Base-by-base conservation (phyloP, 2,329 filamentous ascomycete species). In the Fusarium compactum region DNA sequence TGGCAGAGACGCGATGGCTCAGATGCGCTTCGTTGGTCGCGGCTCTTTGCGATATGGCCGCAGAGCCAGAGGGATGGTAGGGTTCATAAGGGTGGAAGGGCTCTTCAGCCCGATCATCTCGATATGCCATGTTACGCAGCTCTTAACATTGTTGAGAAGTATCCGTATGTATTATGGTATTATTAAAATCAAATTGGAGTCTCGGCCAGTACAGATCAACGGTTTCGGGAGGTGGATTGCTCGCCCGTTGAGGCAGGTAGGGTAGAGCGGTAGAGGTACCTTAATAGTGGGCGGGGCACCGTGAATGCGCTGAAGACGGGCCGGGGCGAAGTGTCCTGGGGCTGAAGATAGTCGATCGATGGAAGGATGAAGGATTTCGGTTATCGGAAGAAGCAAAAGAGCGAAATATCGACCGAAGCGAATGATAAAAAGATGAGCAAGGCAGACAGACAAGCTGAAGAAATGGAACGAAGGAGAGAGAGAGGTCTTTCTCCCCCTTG, bases 1-100 rank as follows among this genome's bases (percentile, higher is more conserved):
- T 61, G 67, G 72, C 79, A 38, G 80, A 82, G 44, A 77, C 70
- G 38, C 74, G 73, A 61, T 80, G 80, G 43, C 67, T 73, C 41
- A 81, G 71, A 45, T 70, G 65, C 27, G 65, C 65, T 44, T 64
- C 57, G 30, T 47, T 69, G n/a, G 57, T 62, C 44, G 51, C 40
- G 41, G 62, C 20, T 29, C 54, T 62, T 47, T 56, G 68, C 27
- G 68, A 55, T 47, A 58, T 30, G 20, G 18, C 52, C 11, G 22
- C n/a, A 50, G 41, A 50, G 45, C 56, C 62, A 30, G 38, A 38
- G 20, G 67, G 61, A 45, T 66, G 45, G 59, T 72, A 75, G 11
- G 62, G 52, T 38, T 70, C 67, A 46, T 74, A 73, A 34, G 60
- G 34, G 20, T 69, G 58, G 54, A 65, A 75, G 64, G 76, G 74